phyloP scores from a whole-genome alignment of 805 yeast genomes.

The Suhomyces vadensis region DNA sequence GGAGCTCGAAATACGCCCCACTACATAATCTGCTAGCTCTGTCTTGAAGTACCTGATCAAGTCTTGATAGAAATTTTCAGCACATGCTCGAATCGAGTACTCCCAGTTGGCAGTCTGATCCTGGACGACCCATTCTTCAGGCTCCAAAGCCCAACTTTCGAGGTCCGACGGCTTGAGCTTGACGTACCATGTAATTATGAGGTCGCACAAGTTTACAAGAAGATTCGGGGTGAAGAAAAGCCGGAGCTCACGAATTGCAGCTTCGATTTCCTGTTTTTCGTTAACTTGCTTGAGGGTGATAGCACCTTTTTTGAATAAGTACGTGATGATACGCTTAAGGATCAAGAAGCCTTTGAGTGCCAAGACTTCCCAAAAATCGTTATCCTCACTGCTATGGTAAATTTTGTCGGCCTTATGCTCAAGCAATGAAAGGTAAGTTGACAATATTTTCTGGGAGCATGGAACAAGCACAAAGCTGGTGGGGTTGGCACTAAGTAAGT shows the following conservation, averaged over 20 bases:
- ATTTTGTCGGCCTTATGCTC: constrained; percentile 64
- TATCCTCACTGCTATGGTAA: constrained; percentile 58
- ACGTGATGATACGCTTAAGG: constrained; percentile 62
- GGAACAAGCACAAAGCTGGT: constrained; percentile 72
- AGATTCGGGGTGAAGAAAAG: constrained; percentile 58
- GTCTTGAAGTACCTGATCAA: constrained; percentile 64
- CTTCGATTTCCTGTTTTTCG: constrained; percentile 63
- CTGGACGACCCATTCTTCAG: constrained; percentile 91
- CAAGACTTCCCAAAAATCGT: constrained; percentile 71
- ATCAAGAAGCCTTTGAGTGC: constrained; percentile 66
- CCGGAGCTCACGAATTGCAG: constrained; percentile 54
- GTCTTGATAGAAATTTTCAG: constrained; percentile 81
- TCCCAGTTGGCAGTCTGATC: constrained; percentile 79
- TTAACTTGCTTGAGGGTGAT: constrained; percentile 61
- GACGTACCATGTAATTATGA: constrained; percentile 72
- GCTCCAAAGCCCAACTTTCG: constrained; percentile 80
- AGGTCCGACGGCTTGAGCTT: constrained; percentile 72
- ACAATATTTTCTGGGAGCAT: constrained; percentile 58
- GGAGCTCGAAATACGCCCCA: constrained; percentile 56
- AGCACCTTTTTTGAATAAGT: constrained; percentile 67
- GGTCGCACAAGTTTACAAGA: constrained; percentile 59
- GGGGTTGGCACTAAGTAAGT: constrained; percentile 60
- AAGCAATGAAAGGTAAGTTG: constrained; percentile 58
- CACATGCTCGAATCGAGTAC: constrained; percentile 80
- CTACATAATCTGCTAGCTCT: constrained; percentile 51